phyloP scores from a whole-genome alignment of 495 filamentous ascomycete species.

The Talaromyces stipitatus region DNA sequence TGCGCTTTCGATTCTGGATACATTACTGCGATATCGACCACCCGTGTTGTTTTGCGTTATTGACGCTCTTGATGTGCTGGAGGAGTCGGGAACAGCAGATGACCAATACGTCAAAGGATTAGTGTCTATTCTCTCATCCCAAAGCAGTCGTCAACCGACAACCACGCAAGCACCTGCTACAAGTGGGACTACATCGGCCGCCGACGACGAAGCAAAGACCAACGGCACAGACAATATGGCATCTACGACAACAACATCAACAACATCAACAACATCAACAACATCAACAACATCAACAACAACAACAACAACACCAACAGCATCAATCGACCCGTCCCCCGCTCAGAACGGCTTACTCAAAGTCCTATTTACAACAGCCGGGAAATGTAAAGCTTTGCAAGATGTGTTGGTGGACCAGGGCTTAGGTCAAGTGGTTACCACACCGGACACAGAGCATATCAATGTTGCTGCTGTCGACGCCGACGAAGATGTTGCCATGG shows the following conservation, averaged over 20 bases:
- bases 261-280: constrained; percentile 11
- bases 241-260: neutral
- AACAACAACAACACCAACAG: neutral
- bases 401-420: neutral
- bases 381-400: constrained; percentile 8
- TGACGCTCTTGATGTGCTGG: constrained; percentile 32
- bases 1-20: constrained; percentile 31
- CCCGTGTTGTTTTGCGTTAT: constrained; percentile 37
- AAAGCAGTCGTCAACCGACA: constrained; percentile 12
- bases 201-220: neutral
- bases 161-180: neutral
- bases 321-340: constrained; percentile 10
- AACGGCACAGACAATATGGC: neutral
- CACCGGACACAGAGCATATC: neutral
- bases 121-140: constrained; percentile 27
- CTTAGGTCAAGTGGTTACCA: neutral
- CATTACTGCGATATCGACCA: constrained; percentile 30
- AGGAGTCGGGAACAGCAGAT: constrained; percentile 19
- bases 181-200: neutral
- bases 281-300: constrained; percentile 11
- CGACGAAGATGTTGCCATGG: neutral
- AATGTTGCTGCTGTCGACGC: neutral
- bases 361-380: constrained; percentile 33
- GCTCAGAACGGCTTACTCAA: constrained; percentile 23
- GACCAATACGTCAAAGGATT: constrained; percentile 28